Evolutionary conservation across 495 filamentous ascomycete species (phyloP).

Genomic region (Lasiosphaeria miniovina): DNA sequence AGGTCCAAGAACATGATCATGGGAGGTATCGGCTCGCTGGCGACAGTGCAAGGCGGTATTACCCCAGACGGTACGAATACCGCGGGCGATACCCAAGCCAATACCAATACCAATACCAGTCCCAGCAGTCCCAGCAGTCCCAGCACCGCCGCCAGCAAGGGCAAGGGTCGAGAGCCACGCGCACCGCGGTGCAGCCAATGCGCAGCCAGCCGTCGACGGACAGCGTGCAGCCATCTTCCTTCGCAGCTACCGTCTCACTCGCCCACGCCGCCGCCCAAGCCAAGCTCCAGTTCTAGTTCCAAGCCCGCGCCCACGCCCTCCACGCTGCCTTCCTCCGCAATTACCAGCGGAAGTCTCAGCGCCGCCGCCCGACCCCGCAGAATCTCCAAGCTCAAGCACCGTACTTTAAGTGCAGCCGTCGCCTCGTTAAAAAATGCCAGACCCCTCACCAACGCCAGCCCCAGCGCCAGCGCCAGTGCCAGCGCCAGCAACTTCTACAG

Average conservation of each 20-base stretch:
- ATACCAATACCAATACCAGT: constrained; percentile 6
- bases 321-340: constrained; percentile 14
- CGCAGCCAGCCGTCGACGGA: not conserved
- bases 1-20: constrained; percentile 8
- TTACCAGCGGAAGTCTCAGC: constrained; percentile 31
- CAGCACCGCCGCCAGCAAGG: not conserved
- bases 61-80: no score
- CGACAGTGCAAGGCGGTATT: constrained; percentile 25
- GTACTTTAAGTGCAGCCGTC: constrained; percentile 25
- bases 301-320: constrained; percentile 9
- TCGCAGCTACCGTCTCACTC: constrained; percentile 9
- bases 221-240: constrained; percentile 3
- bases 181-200: not conserved
- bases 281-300: not conserved
- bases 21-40: constrained; percentile 10
- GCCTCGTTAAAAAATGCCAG: constrained; percentile 18
- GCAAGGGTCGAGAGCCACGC: not conserved
- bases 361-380: constrained; percentile 36
- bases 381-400: constrained; percentile 36
- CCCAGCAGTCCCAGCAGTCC: constrained; percentile 7
- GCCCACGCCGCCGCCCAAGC: not conserved
- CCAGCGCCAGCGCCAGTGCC: not conserved
- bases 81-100: not conserved
- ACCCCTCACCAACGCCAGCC: constrained; percentile 8
- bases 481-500: no score